These are phyloP conservation scores for Aspergillus pseudotamarii DNA, from an alignment of 2,329 filamentous ascomycete species.

Conservation along the genomic window DNA sequence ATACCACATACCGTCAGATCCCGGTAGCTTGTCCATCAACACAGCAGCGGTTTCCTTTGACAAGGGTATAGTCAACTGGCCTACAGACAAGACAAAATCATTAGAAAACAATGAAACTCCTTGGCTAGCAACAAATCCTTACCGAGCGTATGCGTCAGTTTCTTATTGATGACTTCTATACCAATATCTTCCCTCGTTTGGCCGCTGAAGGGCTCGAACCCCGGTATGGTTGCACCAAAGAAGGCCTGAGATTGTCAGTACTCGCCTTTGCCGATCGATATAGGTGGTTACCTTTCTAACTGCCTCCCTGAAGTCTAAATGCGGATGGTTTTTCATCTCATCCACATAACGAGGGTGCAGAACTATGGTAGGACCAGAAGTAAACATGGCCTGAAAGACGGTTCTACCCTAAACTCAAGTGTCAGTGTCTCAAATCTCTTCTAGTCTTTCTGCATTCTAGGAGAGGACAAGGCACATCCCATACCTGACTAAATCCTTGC, in stretches of 20 bases:
- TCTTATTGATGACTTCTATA: constrained; percentile 31
- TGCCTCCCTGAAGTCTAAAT: constrained; percentile 30
- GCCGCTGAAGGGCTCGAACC: constrained; percentile 32
- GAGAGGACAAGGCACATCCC: not conserved
- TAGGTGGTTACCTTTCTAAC: constrained; percentile 21
- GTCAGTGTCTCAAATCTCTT: not conserved
- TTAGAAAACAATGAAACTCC: not conserved
- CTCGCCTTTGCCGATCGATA: not conserved
- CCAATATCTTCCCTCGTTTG: constrained; percentile 15
- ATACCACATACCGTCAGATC: constrained; percentile 27
- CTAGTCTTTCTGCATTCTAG: not conserved
- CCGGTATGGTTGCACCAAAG: constrained; percentile 32
- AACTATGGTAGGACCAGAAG: constrained; percentile 27
- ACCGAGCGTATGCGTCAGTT: constrained; percentile 36
- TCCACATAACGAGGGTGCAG: constrained; percentile 35
- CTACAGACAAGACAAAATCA: constrained; percentile 12
- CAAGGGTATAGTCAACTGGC: constrained; percentile 28
- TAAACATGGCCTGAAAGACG: constrained; percentile 33
- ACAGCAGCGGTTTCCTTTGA: constrained; percentile 29
- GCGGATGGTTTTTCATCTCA: constrained; percentile 36
- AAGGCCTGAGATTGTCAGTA: constrained; percentile 26
- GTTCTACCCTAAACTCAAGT: constrained; percentile 21
- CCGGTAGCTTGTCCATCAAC: constrained; percentile 27
- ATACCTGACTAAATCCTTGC: constrained; percentile 34
- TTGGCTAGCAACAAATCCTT: constrained; percentile 1